These are phyloP conservation scores for Didymella sp. DNA, from an alignment of 2,329 filamentous ascomycete genomes.

Conservation along the genomic window DNA sequence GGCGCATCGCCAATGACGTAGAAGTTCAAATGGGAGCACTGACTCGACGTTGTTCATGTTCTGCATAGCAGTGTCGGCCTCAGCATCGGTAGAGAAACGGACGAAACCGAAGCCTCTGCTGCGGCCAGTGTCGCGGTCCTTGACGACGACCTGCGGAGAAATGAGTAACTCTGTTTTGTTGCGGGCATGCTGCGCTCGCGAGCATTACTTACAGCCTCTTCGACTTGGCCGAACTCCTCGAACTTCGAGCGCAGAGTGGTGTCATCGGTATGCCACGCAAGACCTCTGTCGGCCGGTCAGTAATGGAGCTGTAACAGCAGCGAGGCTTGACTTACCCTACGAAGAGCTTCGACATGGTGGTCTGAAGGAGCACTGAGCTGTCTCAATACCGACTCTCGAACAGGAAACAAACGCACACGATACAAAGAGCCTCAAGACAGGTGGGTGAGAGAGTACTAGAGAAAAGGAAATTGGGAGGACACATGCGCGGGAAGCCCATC, in stretches of 20 bases:
- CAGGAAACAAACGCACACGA: conserved; percentile 34
- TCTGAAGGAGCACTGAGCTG: conserved; percentile 47
- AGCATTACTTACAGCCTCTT: conserved; percentile 83
- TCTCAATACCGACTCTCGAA: conserved; percentile 50
- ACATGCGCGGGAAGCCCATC: conserved; percentile 38
- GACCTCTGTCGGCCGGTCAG: conserved; percentile 69
- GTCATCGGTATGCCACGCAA: conserved; percentile 98
- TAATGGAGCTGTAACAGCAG: background rate
- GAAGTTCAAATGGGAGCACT: conserved; percentile 45
- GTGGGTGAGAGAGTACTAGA: conserved; percentile 26
- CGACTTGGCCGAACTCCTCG: conserved; percentile 85
- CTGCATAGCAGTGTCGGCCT: conserved; percentile 78
- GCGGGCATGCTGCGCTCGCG: background rate
- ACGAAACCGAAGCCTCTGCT: conserved; percentile 98
- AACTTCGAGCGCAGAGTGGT: conserved; percentile 86
- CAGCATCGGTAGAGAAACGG: conserved; percentile 77
- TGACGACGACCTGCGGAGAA: conserved; percentile 81
- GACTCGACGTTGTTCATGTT: conserved; percentile 92
- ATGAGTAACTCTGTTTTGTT: conserved; percentile 26
- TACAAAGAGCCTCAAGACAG: conserved; percentile 38
- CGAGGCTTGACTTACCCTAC: conserved; percentile 72
- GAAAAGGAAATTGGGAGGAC: conserved; percentile 29
- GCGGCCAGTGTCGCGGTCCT: conserved; percentile 94
- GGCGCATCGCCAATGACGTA: background rate
- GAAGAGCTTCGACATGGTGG: conserved; percentile 88